Base-by-base conservation (phyloP, 192 early-diverging fungal species). In the Tieghemiomyces parasiticus region DNA sequence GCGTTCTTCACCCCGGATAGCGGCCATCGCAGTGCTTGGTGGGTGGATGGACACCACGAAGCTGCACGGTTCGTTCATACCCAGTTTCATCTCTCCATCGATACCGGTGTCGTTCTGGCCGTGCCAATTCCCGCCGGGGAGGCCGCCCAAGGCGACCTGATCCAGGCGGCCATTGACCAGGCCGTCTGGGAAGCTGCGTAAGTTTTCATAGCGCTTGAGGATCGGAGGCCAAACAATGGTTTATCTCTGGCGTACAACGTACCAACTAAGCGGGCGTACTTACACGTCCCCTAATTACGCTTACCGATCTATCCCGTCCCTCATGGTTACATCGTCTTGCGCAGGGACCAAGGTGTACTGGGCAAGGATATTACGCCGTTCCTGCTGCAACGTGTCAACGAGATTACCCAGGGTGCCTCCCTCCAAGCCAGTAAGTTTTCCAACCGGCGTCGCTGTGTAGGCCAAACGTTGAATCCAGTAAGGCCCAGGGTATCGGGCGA, bases 311-410 rank as follows among this genome's bases (percentile, higher is more conserved):
- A 52, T 26, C 25, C 30, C 20, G 8, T 50, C 12, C 14, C 20
- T 30, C 25, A 0, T 31, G 32, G 2, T 38, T 59, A 52, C 50
- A n/a, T n/a, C n/a, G n/a, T 59, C 42, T 46, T 35, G 24, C 22
- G 16, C 62, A 82, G 82, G 26, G 65, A 65, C 0, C 67, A 64
- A 9, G 79, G 84, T 0, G 71, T 99, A 49, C 49, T 29, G 31
- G 95, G 95, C 55, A 94, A 94, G 66, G 89, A 93, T 38, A 77
- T 81, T 47, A 99, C 95, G 3, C 95, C 95, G 3, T 99, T 90
- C 67, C 66, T 99, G 63, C 78, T 99, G n/a, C 80, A 83, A 54
- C 80, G 86, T 33, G 82, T 99, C 0, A 76, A 76, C 28, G 82
- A 90, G 60, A 51, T 92, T n/a, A 99, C 93, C 14, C 67, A 71